Evolutionary conservation across 257 asterid species (phyloP).

Genomic region (Petunia secreta): DNA sequence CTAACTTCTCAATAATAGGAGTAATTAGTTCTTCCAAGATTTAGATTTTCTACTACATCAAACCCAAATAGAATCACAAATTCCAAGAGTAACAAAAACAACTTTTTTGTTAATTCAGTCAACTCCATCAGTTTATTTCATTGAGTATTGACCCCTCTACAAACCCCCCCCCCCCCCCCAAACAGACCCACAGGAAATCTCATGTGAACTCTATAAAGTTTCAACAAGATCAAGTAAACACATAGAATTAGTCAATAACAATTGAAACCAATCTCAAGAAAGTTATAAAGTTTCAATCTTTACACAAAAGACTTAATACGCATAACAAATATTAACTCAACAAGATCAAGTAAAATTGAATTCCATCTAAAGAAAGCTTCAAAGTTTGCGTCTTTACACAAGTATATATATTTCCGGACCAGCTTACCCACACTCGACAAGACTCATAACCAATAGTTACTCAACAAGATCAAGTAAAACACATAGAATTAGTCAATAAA

Average conservation of each 20-base stretch:
- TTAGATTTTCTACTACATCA: conserved; percentile 22
- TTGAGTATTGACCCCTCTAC: background rate
- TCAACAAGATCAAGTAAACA: conserved; percentile 25
- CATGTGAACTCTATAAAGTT: background rate
- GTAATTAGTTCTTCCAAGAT: background rate
- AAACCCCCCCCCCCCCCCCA: background rate
- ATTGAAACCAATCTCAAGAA: conserved; percentile 34
- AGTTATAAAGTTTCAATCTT: conserved; percentile 33
- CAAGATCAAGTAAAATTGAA: background rate
- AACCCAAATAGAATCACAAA: background rate
- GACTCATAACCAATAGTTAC: too few relatives aligned
- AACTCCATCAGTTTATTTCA: background rate
- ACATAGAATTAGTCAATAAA: too few relatives aligned
- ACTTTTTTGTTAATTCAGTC: background rate
- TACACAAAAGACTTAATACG: background rate
- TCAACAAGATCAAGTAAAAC: too few relatives aligned
- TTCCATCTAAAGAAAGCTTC: background rate
- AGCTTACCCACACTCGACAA: too few relatives aligned
- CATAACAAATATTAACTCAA: background rate
- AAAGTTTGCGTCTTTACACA: conserved; percentile 22
- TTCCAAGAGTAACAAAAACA: background rate
- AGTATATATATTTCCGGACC: conserved; percentile 34
- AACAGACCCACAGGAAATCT: conserved; percentile 6
- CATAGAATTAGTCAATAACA: background rate
- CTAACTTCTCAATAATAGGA: background rate